Conservation (phyloP, 2,329 filamentous ascomycete genomes). For the Neonectria coccinea region DNA sequence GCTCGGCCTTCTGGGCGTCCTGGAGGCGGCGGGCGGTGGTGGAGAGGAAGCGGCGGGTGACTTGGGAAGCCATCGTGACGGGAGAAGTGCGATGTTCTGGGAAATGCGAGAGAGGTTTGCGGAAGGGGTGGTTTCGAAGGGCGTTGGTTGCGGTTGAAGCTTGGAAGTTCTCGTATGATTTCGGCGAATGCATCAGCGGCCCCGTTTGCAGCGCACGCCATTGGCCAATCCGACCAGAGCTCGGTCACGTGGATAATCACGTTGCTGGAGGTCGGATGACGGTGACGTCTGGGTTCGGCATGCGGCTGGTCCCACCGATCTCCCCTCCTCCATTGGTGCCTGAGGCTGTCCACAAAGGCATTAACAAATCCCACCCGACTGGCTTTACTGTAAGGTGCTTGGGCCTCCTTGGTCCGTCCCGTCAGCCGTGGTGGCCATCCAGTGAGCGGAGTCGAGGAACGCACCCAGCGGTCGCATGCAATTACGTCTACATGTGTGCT, state of each 20-base stretch:
- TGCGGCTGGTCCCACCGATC: not conserved
- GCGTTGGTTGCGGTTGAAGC: slow-evolving; percentile 39
- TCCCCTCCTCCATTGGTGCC: not conserved
- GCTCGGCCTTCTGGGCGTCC: slow-evolving; percentile 58
- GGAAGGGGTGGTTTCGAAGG: slow-evolving; percentile 32
- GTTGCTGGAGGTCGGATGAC: slow-evolving; percentile 23
- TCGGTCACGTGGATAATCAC: slow-evolving; percentile 37
- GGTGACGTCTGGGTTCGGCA: slow-evolving; percentile 35
- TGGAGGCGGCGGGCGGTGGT: slow-evolving; percentile 65
- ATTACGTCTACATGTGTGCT: slow-evolving; percentile 5
- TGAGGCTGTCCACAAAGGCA: slow-evolving; percentile 1
- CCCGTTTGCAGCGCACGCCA: slow-evolving; percentile 38
- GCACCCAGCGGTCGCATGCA: slow-evolving; percentile 6
- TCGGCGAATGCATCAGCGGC: slow-evolving; percentile 36
- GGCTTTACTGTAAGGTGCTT: not conserved
- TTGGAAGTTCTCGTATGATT: slow-evolving; percentile 50
- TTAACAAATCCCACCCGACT: not conserved
- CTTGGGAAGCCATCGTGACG: slow-evolving; percentile 66
- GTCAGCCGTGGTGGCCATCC: slow-evolving; percentile 7
- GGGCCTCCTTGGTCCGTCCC: not conserved
- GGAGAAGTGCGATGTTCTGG: slow-evolving; percentile 35
- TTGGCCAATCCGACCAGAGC: slow-evolving; percentile 45
- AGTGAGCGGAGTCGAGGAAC: slow-evolving; percentile 18
- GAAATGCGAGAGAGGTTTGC: slow-evolving; percentile 32
- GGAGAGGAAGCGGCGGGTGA: slow-evolving; percentile 67